Evolutionary conservation across 2,329 filamentous ascomycete species (phyloP).

Genomic region (Hortaea sp.): DNA sequence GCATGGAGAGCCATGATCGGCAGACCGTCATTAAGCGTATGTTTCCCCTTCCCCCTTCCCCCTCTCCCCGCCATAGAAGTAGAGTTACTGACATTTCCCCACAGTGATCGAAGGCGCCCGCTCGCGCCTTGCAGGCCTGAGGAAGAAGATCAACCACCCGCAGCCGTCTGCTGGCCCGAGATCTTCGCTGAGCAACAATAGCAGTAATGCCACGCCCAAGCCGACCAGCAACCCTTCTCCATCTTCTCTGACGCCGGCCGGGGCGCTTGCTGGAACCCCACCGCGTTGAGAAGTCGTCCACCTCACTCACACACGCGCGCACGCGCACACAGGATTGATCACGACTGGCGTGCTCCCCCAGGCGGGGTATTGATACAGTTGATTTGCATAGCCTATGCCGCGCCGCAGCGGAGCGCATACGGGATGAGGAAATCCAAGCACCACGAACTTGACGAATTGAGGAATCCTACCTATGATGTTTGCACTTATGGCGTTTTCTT

Average conservation of each 20-base stretch:
- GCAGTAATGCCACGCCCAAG: slow-evolving; percentile 9
- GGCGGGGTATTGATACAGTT: too few relatives aligned
- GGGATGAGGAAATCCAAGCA: too few relatives aligned
- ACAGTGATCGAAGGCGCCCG: slow-evolving; percentile 38
- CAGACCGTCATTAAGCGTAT: slow-evolving; percentile 63
- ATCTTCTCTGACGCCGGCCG: slow-evolving; percentile 3
- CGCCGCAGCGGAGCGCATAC: too few relatives aligned
- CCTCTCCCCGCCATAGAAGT: too few relatives aligned
- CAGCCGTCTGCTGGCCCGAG: slow-evolving; percentile 25
- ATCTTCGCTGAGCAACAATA: slow-evolving; percentile 5
- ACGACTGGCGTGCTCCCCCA: too few relatives aligned
- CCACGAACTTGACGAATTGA: too few relatives aligned
- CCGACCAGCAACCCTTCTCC: slow-evolving; percentile 8
- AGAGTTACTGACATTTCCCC: too few relatives aligned
- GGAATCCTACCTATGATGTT: too few relatives aligned
- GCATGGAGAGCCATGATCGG: slow-evolving; percentile 59
- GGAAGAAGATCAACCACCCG: slow-evolving; percentile 34
- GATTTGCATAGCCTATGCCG: too few relatives aligned
- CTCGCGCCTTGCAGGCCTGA: slow-evolving; percentile 31
- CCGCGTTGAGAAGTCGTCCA: slow-evolving; percentile 4
- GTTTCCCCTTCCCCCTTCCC: slow-evolving; percentile 19
- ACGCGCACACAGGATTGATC: too few relatives aligned
- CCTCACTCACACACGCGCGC: too few relatives aligned
- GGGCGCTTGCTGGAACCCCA: slow-evolving; percentile 7
- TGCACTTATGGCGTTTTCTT: too few relatives aligned